Base-by-base conservation (phyloP, 2,329 filamentous ascomycete species). In the Trichoderma sp. region DNA sequence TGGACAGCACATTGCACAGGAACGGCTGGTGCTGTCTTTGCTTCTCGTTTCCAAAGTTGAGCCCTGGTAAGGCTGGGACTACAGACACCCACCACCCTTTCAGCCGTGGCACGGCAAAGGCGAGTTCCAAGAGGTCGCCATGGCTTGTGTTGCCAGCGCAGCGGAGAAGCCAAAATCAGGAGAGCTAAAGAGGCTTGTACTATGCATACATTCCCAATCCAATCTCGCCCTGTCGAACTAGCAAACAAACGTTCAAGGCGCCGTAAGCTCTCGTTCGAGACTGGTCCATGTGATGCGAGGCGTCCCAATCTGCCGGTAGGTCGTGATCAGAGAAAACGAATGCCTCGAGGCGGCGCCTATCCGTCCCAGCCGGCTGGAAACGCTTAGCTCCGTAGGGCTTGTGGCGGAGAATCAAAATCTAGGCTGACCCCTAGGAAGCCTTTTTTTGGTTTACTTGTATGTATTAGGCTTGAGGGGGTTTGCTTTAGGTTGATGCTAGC, bases 301-400 rank as follows among this genome's bases (percentile, higher is more conserved):
- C 63, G 37, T 58, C 34, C 52, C 54, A 66, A 66, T 58, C 54
- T 66, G 63, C 63, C 63, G 61, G 16, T 26, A 18, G 34, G 14
- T n/a, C 28, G 32, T 46, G 34, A 66, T 63, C 34, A 54, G 34
- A 32, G 34, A 32, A 55, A 43, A 24, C 37, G 11, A n/a, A 46
- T 46, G 52, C 51, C 26, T 34, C 34, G 4, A 43, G 2, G 54
- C 58, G 63, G 63, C 63, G 63, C 13, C 28, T 58, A 66, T 66
- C 63, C 54, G 63, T 58, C 54, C 63, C 63, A 66, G 52, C 54
- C 63, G 52, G 54, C 32, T 37, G 61, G 61, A 46, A 65, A 65
- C 39, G 54, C 52, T 66, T 66, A 66, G 63, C 63, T 58, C 51
- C 63, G 63, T 66, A 66, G 54, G 63, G 63, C 63, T 66, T 55